A percentile compares a stretch with the other conserved stretches of the same genome.
phyloP scores from a whole-genome alignment of 257 asterid genomes.

The Plantago elongata region DNA sequence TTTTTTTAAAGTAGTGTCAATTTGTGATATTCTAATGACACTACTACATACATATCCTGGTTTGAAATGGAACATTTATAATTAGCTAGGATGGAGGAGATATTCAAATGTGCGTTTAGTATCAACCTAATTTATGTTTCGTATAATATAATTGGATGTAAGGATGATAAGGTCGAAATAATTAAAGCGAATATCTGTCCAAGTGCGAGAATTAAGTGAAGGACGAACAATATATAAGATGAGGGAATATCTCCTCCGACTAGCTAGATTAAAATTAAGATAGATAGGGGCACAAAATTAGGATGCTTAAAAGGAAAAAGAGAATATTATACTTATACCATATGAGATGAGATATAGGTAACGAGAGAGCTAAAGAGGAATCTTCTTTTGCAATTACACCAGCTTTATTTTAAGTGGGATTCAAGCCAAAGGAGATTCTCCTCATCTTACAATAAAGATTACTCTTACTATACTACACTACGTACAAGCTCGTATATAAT shows the following conservation, averaged over 20 bases:
- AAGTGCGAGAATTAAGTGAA: slow-evolving; percentile 44
- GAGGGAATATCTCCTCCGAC: slow-evolving; percentile 72
- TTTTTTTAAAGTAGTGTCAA: not conserved
- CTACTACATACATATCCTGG: not conserved
- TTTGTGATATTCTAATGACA: not conserved
- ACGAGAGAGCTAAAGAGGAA: slow-evolving; percentile 42
- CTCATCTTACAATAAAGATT: not conserved
- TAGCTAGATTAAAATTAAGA: slow-evolving; percentile 31
- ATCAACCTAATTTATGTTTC: slow-evolving; percentile 56
- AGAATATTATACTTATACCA: slow-evolving; percentile 26
- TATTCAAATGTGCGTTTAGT: slow-evolving; percentile 57
- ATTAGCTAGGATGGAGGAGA: slow-evolving; percentile 31
- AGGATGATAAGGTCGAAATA: slow-evolving; percentile 25
- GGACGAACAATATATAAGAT: slow-evolving; percentile 30
- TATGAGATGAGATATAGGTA: no score
- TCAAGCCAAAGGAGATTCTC: slow-evolving; percentile 75
- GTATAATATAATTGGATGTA: slow-evolving; percentile 25
- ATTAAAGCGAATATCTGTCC: slow-evolving; percentile 51
- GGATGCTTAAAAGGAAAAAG: slow-evolving; percentile 46
- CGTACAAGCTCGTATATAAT: no score
- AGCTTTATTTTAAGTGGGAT: slow-evolving; percentile 83
- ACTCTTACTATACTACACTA: no score
- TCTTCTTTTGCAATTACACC: slow-evolving; percentile 67
- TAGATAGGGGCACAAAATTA: slow-evolving; percentile 44
- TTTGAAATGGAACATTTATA: not conserved